Evolutionary conservation across 192 early-diverging fungal genomes (phyloP).

Genomic region (Paraglomus brasilianum): DNA sequence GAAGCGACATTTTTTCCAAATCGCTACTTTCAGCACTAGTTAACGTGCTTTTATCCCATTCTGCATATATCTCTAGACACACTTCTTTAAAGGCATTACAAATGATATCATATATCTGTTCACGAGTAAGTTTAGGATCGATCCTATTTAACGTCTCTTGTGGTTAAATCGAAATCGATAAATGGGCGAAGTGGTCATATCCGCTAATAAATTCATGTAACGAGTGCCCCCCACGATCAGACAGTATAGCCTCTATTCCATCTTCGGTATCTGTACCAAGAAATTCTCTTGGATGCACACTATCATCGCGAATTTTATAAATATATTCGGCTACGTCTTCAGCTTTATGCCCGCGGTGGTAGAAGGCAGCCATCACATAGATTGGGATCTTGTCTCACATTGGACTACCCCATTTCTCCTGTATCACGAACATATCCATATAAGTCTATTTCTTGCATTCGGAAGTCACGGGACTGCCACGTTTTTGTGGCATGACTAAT

Average conservation of each 20-base stretch:
- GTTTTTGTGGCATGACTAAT: no score
- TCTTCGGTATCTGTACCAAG: neutral
- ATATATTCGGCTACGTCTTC: no score
- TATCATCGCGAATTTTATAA: no score
- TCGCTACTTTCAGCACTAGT: conserved; percentile 14
- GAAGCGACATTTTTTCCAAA: conserved; percentile 16
- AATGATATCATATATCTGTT: neutral
- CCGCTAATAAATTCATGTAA: conserved; percentile 12
- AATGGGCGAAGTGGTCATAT: neutral
- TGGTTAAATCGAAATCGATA: neutral
- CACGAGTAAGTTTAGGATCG: neutral
- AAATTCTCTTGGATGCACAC: neutral
- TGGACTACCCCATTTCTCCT: no score
- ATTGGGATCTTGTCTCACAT: no score
- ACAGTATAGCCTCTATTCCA: neutral
- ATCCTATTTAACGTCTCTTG: neutral
- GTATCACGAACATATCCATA: no score
- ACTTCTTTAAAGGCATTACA: conserved; percentile 5
- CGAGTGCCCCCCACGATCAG: neutral
- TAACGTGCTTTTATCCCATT: neutral
- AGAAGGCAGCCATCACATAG: no score
- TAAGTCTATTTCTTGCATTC: no score
- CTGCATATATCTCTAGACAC: conserved; percentile 9
- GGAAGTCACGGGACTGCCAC: no score
- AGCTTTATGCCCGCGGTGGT: no score